Base-by-base conservation (phyloP, 208 protist genomes). In the Angomonas ambiguus region DNA sequence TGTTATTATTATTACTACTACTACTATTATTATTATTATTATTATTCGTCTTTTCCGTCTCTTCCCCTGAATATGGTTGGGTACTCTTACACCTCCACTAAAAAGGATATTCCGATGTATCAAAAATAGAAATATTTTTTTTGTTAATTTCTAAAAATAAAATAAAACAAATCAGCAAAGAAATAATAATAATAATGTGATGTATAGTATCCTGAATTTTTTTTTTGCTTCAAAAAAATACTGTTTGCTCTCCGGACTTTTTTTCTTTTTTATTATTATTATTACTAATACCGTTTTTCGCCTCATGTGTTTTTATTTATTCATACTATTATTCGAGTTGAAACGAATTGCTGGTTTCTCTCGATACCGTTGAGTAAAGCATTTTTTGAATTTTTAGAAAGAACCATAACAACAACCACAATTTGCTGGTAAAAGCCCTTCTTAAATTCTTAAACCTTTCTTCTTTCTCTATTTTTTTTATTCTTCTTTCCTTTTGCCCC, bases 401-500 rank as follows among this genome's bases (percentile, higher is more conserved):
- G n/a, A n/a, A n/a, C n/a, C n/a, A n/a, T n/a, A n/a, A n/a, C n/a
- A n/a, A n/a, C n/a, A n/a, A n/a, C n/a, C n/a, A n/a, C n/a, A n/a
- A n/a, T n/a, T n/a, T n/a, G n/a, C n/a, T n/a, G n/a, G n/a, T n/a
- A n/a, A n/a, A n/a, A n/a, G n/a, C n/a, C n/a, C n/a, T n/a, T n/a
- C n/a, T n/a, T n/a, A 56, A 56, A 51, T 24, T 5, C n/a, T 8
- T 42, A 31, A 11, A 0, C 16, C 25, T 13, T 27, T 32, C 11
- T 32, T 10, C 41, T 32, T 61, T 51, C 22, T 51, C 28, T 57
- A 18, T 58, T 65, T 65, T 28, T 32, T 24, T 53, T 62, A n/a
- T 24, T 22, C 30, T 69, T 45, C 16, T 8, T 45, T n/a, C 38
- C 8, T n/a, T n/a, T n/a, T n/a, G n/a, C n/a, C n/a, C n/a, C n/a